Evolutionary conservation across 371 early-diverging fungal genomes (phyloP).

Genomic region (Zancudomyces culisetae): DNA sequence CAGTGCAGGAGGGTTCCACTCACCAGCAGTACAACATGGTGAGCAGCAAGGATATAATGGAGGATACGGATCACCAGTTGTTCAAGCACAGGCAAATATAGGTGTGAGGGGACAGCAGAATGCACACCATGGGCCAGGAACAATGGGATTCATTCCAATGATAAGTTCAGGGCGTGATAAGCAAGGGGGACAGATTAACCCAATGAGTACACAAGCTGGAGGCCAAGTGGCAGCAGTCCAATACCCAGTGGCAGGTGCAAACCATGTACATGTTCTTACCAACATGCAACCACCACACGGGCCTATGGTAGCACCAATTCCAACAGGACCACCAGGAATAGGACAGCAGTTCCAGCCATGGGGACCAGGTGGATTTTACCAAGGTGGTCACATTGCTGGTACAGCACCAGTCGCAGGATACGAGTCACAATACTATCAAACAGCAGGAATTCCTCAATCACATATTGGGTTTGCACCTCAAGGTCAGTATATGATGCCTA

Average conservation of each 20-base stretch:
- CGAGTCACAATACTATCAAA: not conserved
- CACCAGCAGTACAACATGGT: not conserved
- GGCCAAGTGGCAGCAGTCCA: not conserved
- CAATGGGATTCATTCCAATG: not conserved
- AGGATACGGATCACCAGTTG: not conserved
- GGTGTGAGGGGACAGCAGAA: not conserved
- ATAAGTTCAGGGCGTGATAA: not conserved
- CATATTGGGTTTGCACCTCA: constrained; percentile 1
- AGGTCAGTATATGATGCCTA: not conserved
- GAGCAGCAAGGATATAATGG: not conserved
- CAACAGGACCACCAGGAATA: not conserved
- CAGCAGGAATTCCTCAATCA: not conserved
- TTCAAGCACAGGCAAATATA: not conserved
- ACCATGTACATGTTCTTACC: not conserved
- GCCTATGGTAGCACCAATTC: not conserved
- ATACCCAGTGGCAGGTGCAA: not conserved
- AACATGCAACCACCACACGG: not conserved
- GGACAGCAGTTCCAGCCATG: not conserved
- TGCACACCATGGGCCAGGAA: not conserved
- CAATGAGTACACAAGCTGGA: not conserved
- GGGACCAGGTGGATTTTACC: not conserved
- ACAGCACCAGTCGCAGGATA: too few relatives aligned
- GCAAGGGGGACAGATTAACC: not conserved
- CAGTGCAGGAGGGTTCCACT: constrained; percentile 3
- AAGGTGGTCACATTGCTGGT: not conserved